Conservation (phyloP, 495 filamentous ascomycete species). For the Barbatosphaeria neglecta region DNA sequence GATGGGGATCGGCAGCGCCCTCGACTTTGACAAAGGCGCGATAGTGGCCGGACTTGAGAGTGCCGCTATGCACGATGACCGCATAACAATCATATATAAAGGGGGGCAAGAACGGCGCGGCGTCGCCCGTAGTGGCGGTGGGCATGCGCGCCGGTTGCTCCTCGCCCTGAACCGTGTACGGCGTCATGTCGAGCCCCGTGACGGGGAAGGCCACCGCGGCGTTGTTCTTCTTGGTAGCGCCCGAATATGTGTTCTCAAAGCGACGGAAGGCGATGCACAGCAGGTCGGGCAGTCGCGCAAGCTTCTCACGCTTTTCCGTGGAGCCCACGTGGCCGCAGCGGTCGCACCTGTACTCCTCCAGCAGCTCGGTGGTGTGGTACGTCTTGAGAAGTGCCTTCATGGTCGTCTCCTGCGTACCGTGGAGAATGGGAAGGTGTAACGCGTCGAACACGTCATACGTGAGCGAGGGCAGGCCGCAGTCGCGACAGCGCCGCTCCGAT, state of each 20-base stretch:
- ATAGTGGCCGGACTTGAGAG: conserved; percentile 31
- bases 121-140: conserved; percentile 6
- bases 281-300: conserved; percentile 23
- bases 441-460: conserved; percentile 12
- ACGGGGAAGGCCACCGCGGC: conserved; percentile 21
- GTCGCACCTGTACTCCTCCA: conserved; percentile 15
- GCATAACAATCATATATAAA: conserved; percentile 34
- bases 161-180: conserved; percentile 12
- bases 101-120: conserved; percentile 5
- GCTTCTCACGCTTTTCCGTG: conserved; percentile 13
- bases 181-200: conserved; percentile 23
- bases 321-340: conserved; percentile 17
- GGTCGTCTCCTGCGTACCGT: background rate
- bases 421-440: conserved; percentile 4
- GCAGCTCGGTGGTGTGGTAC: conserved; percentile 6
- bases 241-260: conserved; percentile 8
- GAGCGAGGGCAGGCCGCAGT: conserved; percentile 13
- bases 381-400: conserved; percentile 9
- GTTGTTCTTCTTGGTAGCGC: conserved; percentile 11
- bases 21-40: conserved; percentile 23
- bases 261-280: conserved; percentile 18
- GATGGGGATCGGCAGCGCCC: conserved; percentile 8
- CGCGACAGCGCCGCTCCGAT: conserved; percentile 12
- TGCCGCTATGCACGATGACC: conserved; percentile 26
- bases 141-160: conserved; percentile 1